A percentile compares a stretch with the other conserved stretches of the same genome.
Conservation (phyloP, 345 rosid species). For the Geranium rotundifolium region DNA sequence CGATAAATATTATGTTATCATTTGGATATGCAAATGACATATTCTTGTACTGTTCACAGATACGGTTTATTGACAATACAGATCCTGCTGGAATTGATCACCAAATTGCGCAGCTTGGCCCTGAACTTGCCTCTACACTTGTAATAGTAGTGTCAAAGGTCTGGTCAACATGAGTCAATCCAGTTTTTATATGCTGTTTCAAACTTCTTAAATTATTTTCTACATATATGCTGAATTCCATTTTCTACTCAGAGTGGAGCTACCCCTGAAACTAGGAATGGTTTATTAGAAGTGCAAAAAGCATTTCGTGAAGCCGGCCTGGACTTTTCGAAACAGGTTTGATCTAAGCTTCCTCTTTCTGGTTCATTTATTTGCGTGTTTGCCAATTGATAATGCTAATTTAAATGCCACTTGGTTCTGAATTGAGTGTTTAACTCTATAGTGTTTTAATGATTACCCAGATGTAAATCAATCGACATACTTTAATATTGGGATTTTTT, state of each 20-base stretch:
- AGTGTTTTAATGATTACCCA: too few relatives aligned
- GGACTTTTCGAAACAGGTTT: slow-evolving; percentile 95
- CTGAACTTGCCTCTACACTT: slow-evolving; percentile 84
- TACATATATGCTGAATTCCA: not conserved
- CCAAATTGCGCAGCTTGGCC: slow-evolving; percentile 93
- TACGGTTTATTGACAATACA: slow-evolving; percentile 91
- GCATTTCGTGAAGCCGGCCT: slow-evolving; percentile 96
- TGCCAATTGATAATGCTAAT: too few relatives aligned
- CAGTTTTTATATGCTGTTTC: not conserved
- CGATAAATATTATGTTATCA: too few relatives aligned
- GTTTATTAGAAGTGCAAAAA: slow-evolving; percentile 90
- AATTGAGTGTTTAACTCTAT: too few relatives aligned
- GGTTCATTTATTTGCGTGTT: slow-evolving; percentile 20
- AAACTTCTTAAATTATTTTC: too few relatives aligned
- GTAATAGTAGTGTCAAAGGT: slow-evolving; percentile 97
- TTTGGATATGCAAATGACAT: too few relatives aligned
- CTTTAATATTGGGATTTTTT: too few relatives aligned
- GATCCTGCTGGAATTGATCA: slow-evolving; percentile 98
- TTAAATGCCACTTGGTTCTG: too few relatives aligned
- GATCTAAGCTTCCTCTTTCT: slow-evolving; percentile 51
- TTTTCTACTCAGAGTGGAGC: slow-evolving; percentile 76
- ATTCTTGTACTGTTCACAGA: slow-evolving; percentile 35
- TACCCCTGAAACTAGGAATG: slow-evolving; percentile 98
- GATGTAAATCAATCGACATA: too few relatives aligned
- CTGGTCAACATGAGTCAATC: not conserved